These are phyloP conservation scores for Linderniella brevidens DNA, from an alignment of 257 asterid species.

Conservation along the genomic window DNA sequence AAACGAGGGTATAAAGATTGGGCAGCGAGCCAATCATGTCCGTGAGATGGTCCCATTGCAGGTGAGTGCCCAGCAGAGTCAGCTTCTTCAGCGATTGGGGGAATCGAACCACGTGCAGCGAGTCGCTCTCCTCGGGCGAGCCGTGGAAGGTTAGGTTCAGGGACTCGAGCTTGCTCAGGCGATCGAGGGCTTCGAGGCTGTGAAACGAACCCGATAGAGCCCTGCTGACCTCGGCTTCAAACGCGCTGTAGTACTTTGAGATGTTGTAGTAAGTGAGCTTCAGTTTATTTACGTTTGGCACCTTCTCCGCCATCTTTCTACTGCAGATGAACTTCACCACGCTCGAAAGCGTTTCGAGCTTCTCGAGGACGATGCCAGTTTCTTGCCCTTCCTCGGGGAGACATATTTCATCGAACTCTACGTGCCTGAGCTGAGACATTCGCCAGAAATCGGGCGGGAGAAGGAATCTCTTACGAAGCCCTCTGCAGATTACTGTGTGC, in stretches of 20 bases:
- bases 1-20: constrained; percentile 1
- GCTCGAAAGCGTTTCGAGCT: background rate
- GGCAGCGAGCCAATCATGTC: constrained; percentile 2
- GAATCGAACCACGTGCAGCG: background rate
- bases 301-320: background rate
- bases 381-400: background rate
- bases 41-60: background rate
- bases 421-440: constrained; percentile 5
- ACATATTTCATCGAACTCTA: background rate
- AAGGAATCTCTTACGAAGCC: background rate
- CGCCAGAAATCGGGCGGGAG: background rate
- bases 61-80: background rate
- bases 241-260: background rate
- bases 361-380: background rate
- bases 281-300: constrained; percentile 7
- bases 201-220: background rate
- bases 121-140: background rate
- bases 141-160: background rate
- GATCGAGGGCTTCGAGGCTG: no score
- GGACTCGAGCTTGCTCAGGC: background rate
- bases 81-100: background rate
- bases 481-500: no score
- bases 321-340: background rate
- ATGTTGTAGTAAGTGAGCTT: background rate
- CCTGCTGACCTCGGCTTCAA: background rate